Evolutionary conservation across 2,329 filamentous ascomycete genomes (phyloP).

Genomic region (Talaromyces sp.): DNA sequence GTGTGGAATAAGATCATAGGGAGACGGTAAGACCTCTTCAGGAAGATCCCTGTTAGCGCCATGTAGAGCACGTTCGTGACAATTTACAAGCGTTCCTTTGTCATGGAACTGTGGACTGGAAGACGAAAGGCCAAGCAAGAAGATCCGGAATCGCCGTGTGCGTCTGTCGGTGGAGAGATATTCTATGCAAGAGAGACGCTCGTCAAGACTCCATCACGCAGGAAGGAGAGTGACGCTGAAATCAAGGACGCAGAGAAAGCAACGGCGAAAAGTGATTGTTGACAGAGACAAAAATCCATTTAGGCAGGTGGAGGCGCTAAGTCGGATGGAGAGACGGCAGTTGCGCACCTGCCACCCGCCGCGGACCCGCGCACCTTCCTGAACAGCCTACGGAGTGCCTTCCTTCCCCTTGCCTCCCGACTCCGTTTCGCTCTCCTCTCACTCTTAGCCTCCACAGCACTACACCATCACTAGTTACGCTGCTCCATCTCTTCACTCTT

Average conservation of each 20-base stretch:
- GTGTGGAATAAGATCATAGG: neutral
- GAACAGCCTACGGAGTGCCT: neutral
- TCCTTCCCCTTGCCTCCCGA: neutral
- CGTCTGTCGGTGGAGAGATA: neutral
- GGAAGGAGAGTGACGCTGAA: neutral
- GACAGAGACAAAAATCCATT: neutral
- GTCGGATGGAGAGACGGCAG: neutral
- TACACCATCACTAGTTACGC: neutral
- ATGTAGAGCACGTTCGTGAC: neutral
- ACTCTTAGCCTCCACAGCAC: no score
- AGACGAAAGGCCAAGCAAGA: neutral
- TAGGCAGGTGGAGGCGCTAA: neutral
- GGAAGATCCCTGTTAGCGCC: slow-evolving; percentile 2
- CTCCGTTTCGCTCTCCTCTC: neutral
- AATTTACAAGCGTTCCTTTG: neutral
- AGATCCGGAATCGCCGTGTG: neutral
- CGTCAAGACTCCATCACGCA: neutral
- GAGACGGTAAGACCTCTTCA: slow-evolving; percentile 2
- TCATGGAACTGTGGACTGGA: neutral
- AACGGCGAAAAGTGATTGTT: neutral
- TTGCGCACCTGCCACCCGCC: neutral
- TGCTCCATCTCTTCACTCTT: neutral
- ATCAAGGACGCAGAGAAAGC: no score
- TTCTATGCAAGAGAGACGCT: neutral
- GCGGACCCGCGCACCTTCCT: neutral